phyloP scores from a whole-genome alignment of 805 yeast genomes.

The Pichia scutulata region DNA sequence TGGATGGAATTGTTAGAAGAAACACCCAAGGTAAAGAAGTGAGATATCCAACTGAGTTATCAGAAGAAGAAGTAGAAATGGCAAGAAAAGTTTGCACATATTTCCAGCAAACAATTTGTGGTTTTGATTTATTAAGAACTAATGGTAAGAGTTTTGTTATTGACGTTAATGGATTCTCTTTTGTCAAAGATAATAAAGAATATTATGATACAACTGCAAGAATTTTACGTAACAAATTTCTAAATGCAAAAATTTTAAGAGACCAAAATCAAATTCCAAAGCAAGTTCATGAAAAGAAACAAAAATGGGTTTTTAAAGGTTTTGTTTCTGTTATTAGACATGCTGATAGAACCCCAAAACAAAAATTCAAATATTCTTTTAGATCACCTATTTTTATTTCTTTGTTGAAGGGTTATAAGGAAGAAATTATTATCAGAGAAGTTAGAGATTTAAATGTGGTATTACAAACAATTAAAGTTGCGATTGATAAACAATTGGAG shows the following conservation, averaged over 20 bases:
- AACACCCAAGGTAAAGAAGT: conserved; percentile 97
- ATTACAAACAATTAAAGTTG: conserved; percentile 73
- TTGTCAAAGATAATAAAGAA: conserved; percentile 83
- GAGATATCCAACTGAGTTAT: conserved; percentile 75
- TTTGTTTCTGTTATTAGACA: conserved; percentile 87
- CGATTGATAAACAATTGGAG: conserved; percentile 72
- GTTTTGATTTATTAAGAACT: conserved; percentile 88
- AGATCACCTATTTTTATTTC: conserved; percentile 81
- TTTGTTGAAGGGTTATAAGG: conserved; percentile 85
- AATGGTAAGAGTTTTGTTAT: conserved; percentile 85
- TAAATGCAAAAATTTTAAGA: conserved; percentile 48
- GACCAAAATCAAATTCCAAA: conserved; percentile 31
- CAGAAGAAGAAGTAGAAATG: conserved; percentile 68
- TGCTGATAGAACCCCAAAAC: conserved; percentile 98
- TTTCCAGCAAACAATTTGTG: conserved; percentile 92
- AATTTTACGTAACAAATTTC: conserved; percentile 68
- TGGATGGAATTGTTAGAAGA: conserved; percentile 96
- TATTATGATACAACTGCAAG: conserved; percentile 81
- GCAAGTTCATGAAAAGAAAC: conserved; percentile 52
- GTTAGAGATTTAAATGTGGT: conserved; percentile 81
- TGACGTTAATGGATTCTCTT: conserved; percentile 96
- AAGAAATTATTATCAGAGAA: conserved; percentile 91
- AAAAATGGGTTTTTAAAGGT: conserved; percentile 96
- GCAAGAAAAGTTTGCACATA: conserved; percentile 69
- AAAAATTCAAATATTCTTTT: conserved; percentile 93